These are phyloP conservation scores for Isatis lusitanica DNA, from an alignment of 441 rosid genomes.

Conservation along the genomic window DNA sequence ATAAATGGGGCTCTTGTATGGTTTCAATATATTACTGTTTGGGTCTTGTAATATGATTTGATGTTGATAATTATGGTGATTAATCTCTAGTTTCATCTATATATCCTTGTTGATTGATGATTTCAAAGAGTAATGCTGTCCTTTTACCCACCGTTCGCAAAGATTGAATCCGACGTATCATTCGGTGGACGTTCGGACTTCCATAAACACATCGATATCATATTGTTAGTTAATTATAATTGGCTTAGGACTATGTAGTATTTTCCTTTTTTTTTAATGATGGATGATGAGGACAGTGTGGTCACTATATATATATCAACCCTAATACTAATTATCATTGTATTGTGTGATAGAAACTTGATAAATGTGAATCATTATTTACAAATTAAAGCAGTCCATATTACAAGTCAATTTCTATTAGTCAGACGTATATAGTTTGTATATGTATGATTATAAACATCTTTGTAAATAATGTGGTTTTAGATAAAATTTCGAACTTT, in stretches of 20 bases:
- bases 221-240: background rate
- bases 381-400: background rate
- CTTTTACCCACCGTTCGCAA: background rate
- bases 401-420: background rate
- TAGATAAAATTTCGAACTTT: background rate
- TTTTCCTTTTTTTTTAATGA: background rate
- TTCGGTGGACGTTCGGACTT: background rate
- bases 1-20: constrained; percentile 3
- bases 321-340: background rate
- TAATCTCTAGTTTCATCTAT: background rate
- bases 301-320: no score
- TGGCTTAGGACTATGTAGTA: background rate
- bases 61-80: constrained; percentile 2
- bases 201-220: background rate
- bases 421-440: background rate
- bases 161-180: background rate
- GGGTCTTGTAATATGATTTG: background rate
- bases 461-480: background rate
- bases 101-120: background rate
- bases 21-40: background rate
- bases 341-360: background rate
- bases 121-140: background rate
- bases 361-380: background rate
- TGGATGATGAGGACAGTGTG: background rate
- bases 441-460: background rate